Percentiles rank a stretch among this genome's conserved stretches.
Evolutionary conservation across 164 flowering plant genomes (phyloP).

Genomic region (Pachysandra terminalis): DNA sequence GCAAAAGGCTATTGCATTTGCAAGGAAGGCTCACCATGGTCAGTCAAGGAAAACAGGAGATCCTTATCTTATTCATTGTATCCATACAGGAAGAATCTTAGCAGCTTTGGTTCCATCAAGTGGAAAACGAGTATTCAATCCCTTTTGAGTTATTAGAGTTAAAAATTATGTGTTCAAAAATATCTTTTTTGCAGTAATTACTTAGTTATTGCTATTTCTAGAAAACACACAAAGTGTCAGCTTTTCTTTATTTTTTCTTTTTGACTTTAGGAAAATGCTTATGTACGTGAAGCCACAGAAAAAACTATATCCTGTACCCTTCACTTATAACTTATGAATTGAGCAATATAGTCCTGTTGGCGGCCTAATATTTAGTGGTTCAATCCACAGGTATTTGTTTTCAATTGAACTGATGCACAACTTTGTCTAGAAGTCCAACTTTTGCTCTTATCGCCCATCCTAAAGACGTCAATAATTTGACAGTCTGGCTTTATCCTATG

Average conservation of each 20-base stretch:
- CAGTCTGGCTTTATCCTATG: neutral
- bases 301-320: neutral
- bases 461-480: too few species aligned
- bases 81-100: conserved; percentile 84
- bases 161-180: neutral
- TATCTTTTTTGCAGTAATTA: neutral
- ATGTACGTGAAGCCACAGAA: neutral
- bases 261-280: neutral
- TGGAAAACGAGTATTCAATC: conserved; percentile 57
- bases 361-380: neutral
- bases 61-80: conserved; percentile 73
- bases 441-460: neutral
- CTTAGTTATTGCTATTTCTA: neutral
- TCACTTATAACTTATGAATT: neutral
- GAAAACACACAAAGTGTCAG: neutral
- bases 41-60: conserved; percentile 88
- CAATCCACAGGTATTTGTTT: neutral
- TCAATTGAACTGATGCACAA: neutral
- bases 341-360: neutral
- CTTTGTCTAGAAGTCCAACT: too few species aligned
- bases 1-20: conserved; percentile 87
- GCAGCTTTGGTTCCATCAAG: conserved; percentile 76
- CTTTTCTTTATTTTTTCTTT: neutral
- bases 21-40: conserved; percentile 80
- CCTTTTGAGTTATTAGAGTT: neutral